A percentile compares a stretch with the other conserved stretches of the same genome.
Evolutionary conservation across 169 alveolate genomes (phyloP).

Genomic region (Plasmodium gaboni): DNA sequence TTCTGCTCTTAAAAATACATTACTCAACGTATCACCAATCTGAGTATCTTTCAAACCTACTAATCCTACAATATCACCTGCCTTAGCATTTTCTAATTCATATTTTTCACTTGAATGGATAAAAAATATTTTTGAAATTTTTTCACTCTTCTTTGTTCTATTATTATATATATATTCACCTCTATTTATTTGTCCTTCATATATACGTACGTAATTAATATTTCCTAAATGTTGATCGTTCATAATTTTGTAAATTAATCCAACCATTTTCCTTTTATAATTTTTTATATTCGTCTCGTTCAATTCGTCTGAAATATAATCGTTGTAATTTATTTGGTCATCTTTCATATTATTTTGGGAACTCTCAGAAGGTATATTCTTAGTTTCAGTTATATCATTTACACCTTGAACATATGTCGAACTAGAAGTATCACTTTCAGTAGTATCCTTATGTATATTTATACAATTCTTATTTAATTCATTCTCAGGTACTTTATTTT

Average conservation of each 20-base stretch:
- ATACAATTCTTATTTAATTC: background rate
- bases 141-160: constrained; percentile 86
- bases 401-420: too few relatives aligned
- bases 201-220: constrained; percentile 85
- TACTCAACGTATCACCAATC: constrained; percentile 91
- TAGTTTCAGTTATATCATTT: too few relatives aligned
- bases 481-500: background rate
- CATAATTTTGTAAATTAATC: constrained; percentile 69
- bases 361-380: too few relatives aligned
- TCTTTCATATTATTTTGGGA: background rate
- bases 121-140: constrained; percentile 87
- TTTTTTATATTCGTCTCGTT: constrained; percentile 50
- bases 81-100: constrained; percentile 83
- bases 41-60: constrained; percentile 89
- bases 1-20: constrained; percentile 76
- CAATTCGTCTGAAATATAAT: constrained; percentile 49
- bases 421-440: background rate
- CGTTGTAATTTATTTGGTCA: constrained; percentile 2
- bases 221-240: constrained; percentile 84
- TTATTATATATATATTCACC: constrained; percentile 86
- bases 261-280: constrained; percentile 64
- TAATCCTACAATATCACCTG: constrained; percentile 87
- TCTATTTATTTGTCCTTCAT: constrained; percentile 84
- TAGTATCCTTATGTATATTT: background rate
- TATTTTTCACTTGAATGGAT: constrained; percentile 89